Conservation (phyloP, 257 asterid species). For the Prunella vulgaris region DNA sequence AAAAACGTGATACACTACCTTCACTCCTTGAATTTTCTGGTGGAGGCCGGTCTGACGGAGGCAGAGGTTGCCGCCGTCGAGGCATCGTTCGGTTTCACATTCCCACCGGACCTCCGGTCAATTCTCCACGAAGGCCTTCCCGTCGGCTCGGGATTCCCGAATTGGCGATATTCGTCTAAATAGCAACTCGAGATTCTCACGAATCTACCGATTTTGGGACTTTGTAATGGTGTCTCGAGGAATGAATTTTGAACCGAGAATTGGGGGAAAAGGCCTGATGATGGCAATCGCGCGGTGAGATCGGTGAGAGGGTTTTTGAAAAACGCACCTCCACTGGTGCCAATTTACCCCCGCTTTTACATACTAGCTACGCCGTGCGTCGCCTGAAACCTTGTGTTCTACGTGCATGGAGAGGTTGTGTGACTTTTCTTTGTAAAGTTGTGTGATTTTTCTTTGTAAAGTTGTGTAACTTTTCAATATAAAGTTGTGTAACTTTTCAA, state of each 20-base stretch:
- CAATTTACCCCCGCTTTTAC: slow-evolving; percentile 60
- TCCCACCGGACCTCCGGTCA: slow-evolving; percentile 87
- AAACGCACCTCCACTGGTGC: slow-evolving; percentile 58
- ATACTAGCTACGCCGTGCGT: slow-evolving; percentile 55
- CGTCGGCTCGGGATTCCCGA: slow-evolving; percentile 70
- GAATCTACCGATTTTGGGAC: slow-evolving; percentile 44
- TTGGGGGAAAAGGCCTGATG: slow-evolving; percentile 67
- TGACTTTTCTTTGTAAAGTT: too few species aligned
- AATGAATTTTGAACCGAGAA: slow-evolving; percentile 45
- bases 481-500: too few species aligned
- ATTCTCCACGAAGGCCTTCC: slow-evolving; percentile 90
- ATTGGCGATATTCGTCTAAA: slow-evolving; percentile 79
- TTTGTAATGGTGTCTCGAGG: slow-evolving; percentile 49
- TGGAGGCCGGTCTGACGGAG: slow-evolving; percentile 67
- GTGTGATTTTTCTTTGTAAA: too few species aligned
- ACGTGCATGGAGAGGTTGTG: slow-evolving; percentile 59
- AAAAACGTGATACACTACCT: slow-evolving; percentile 56
- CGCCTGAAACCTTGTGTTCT: slow-evolving; percentile 84
- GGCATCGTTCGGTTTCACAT: slow-evolving; percentile 37
- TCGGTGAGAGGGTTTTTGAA: slow-evolving; percentile 36
- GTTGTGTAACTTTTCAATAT: too few species aligned
- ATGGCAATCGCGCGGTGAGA: slow-evolving; percentile 40
- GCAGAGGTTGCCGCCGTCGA: slow-evolving; percentile 56
- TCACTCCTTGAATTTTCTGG: slow-evolving; percentile 43
- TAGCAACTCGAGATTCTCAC: slow-evolving; percentile 53